phyloP scores from a whole-genome alignment of 2,329 filamentous ascomycete genomes.

The Phaeophleospora eucalypticola region DNA sequence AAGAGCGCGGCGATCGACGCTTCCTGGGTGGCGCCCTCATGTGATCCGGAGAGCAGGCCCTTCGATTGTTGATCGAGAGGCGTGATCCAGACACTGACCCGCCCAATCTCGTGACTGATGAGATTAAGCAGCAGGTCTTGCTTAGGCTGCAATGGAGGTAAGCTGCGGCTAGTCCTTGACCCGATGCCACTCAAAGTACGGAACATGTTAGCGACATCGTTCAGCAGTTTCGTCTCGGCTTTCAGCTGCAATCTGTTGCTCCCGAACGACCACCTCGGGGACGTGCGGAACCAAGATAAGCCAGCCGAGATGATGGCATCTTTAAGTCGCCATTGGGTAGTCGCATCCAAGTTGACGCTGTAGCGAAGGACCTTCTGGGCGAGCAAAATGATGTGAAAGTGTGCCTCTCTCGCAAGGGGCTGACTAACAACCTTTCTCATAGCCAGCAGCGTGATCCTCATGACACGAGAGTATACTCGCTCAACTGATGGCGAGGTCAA shows the following conservation, averaged over 20 bases:
- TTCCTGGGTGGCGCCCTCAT: slow-evolving; percentile 39
- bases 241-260: slow-evolving; percentile 91
- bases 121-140: slow-evolving; percentile 78
- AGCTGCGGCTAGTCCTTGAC: slow-evolving; percentile 42
- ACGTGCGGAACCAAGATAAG: slow-evolving; percentile 79
- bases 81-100: slow-evolving; percentile 84
- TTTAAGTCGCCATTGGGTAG: slow-evolving; percentile 76
- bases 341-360: slow-evolving; percentile 60
- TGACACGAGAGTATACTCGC: slow-evolving; percentile 73
- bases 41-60: slow-evolving; percentile 28
- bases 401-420: slow-evolving; percentile 84
- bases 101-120: slow-evolving; percentile 76
- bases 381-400: slow-evolving; percentile 82
- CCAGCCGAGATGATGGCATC: slow-evolving; percentile 83
- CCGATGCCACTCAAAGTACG: slow-evolving; percentile 61
- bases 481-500: slow-evolving; percentile 79
- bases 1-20: slow-evolving; percentile 51
- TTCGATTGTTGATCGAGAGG: slow-evolving; percentile 63
- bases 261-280: slow-evolving; percentile 89
- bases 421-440: slow-evolving; percentile 69
- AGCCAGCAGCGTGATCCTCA: slow-evolving; percentile 73
- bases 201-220: slow-evolving; percentile 67
- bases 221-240: slow-evolving; percentile 78
- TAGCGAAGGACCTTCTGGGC: slow-evolving; percentile 72
- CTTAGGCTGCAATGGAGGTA: slow-evolving; percentile 68